Percentiles rank a stretch among this genome's conserved stretches.
These are phyloP conservation scores for Starmerella khaoyaiensis DNA, from an alignment of 805 yeast species.

Conservation along the genomic window DNA sequence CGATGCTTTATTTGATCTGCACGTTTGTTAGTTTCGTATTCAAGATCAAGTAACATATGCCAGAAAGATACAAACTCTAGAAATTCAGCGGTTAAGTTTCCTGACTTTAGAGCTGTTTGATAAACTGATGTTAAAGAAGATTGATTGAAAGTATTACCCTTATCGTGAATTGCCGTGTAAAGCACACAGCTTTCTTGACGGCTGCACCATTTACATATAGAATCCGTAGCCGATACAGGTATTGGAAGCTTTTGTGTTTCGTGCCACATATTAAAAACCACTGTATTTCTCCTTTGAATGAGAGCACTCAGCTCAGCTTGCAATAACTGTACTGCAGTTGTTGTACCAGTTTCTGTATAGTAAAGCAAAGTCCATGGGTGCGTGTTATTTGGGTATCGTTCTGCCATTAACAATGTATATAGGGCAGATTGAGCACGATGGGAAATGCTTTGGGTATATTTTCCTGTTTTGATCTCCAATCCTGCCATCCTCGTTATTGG, in stretches of 20 bases:
- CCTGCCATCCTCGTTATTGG: slow-evolving; percentile 45
- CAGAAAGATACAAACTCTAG: slow-evolving; percentile 53
- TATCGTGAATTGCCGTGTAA: slow-evolving; percentile 18
- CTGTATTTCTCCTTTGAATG: slow-evolving; percentile 55
- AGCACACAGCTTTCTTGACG: slow-evolving; percentile 21
- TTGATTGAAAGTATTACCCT: slow-evolving; percentile 6
- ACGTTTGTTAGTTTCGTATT: slow-evolving; percentile 56
- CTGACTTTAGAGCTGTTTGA: slow-evolving; percentile 2
- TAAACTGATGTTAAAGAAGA: slow-evolving; percentile 5
- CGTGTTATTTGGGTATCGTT: slow-evolving; percentile 55
- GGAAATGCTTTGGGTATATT: slow-evolving; percentile 37
- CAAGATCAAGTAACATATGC: slow-evolving; percentile 60
- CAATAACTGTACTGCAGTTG: slow-evolving; percentile 42
- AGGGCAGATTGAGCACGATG: slow-evolving; percentile 82
- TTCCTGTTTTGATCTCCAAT: slow-evolving; percentile 83
- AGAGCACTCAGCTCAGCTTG: slow-evolving; percentile 50
- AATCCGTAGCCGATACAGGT: slow-evolving; percentile 26
- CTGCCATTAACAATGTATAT: slow-evolving; percentile 66
- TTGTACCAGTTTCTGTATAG: slow-evolving; percentile 51
- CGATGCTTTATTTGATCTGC: slow-evolving; percentile 35
- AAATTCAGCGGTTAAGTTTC: slow-evolving; percentile 30
- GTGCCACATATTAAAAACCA: slow-evolving; percentile 43
- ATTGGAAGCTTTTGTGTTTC: slow-evolving; percentile 11
- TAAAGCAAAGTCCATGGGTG: slow-evolving; percentile 54
- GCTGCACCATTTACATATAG: slow-evolving; percentile 24